phyloP scores from a whole-genome alignment of 345 rosid genomes.

The Eucalyptus viminalis region DNA sequence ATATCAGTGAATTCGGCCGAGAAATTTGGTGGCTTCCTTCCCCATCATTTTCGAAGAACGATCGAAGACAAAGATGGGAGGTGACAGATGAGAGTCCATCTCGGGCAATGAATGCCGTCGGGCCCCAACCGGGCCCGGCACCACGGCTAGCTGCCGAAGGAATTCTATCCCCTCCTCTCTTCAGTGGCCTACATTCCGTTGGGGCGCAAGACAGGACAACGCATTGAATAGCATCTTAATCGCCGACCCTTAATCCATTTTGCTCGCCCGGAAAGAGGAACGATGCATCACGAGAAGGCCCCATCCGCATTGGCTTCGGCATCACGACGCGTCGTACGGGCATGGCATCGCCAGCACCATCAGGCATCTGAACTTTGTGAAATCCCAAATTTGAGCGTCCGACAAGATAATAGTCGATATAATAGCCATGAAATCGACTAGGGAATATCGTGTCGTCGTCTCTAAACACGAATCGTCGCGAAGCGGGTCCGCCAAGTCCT shows the following conservation, averaged over 20 bases:
- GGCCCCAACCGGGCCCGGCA: not conserved
- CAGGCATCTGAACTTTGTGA: not conserved
- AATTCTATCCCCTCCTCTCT: not conserved
- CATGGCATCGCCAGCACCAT: not conserved
- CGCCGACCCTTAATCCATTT: not conserved
- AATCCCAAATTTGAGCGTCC: not conserved
- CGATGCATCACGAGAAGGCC: not conserved
- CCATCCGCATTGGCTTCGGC: not conserved
- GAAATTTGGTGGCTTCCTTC: not conserved
- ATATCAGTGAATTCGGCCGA: not conserved
- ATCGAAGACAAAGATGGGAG: not conserved
- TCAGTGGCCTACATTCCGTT: not conserved
- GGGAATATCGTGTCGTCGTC: not conserved
- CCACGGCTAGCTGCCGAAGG: not conserved
- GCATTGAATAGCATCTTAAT: not conserved
- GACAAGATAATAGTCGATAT: not conserved
- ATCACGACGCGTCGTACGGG: not conserved
- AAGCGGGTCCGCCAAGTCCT: not conserved
- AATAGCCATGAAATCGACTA: not conserved
- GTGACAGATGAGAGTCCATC: not conserved
- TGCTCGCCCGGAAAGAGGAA: not conserved
- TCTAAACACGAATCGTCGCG: not conserved
- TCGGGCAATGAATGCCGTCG: not conserved
- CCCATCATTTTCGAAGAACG: not conserved
- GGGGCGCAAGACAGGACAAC: not conserved